Evolutionary conservation across 108 stramenopile species (phyloP), one percentile per base, ranked within the genome.

Genomic region (Pseudonitzschia multiseries): DNA sequence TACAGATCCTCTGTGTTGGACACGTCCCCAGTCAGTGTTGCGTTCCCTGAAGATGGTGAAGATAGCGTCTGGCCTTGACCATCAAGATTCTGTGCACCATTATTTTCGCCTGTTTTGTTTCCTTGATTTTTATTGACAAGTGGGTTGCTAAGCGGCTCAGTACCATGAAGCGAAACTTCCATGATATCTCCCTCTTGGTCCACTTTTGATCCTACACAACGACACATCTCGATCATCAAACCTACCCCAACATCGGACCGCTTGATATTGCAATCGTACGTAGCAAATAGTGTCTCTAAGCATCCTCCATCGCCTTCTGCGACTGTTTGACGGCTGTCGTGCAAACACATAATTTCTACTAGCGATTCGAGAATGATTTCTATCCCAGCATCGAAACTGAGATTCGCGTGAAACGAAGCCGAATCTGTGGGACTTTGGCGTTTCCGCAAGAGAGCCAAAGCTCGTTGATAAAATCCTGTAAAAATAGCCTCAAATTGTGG

Each of bases 351-450:
- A 61, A 94, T 75, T 61, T 94, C 93, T 24, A 92, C 93, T 63
- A 94, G 71, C 17, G 88, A 89, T 76, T 94, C 93, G 27, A 94
- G 77, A 67, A 94, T 94, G 46, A 94, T 79, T 80, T 94, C 93
- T 5, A 83, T 79, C 65, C 85, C 88, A 26, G 89, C 84, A 78
- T 94, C 93, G 78, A 94, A 94, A 60, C 79, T 57, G 27, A 86
- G 32, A 76, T 94, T 91, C 33, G 89, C 81, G 72, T 91, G 82
- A 72, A 88, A 94, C 43, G 75, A 69, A 12, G 71, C 21, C 21
- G 81, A 85, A 79, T 92, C 89, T 17, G 57, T 68, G 17, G 93
- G 89, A 28, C 78, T 50, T n/a, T 68, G 68, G 12, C 88, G 82
- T 41, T 84, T 83, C 17, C 93, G 84, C 50, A 94, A 65, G 46